phyloP scores from a whole-genome alignment of 2,329 filamentous ascomycete species.

The Sclerotinia spermophila region DNA sequence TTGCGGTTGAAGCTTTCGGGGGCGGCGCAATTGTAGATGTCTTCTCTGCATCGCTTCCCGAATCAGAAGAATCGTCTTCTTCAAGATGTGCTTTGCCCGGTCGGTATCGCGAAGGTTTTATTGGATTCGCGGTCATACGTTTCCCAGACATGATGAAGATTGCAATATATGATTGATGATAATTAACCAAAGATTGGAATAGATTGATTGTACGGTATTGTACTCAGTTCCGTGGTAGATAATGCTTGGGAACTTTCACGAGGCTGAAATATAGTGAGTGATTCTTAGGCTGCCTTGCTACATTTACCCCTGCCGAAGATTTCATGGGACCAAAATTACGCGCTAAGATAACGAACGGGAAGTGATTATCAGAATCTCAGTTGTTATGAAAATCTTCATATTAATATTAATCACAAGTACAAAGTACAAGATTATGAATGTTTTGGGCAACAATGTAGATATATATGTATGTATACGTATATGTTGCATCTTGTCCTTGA shows the following conservation, averaged over 20 bases:
- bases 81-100: conserved; percentile 71
- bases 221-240: background rate
- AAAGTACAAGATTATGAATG: background rate
- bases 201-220: background rate
- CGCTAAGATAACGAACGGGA: background rate
- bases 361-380: background rate
- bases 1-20: conserved; percentile 54
- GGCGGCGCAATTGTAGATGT: conserved; percentile 46
- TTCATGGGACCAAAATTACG: background rate
- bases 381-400: background rate
- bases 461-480: background rate
- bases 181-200: too few relatives aligned
- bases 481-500: background rate
- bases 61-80: conserved; percentile 47
- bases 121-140: conserved; percentile 90
- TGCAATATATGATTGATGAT: background rate
- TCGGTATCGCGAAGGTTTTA: conserved; percentile 75
- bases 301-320: background rate
- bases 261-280: conserved; percentile 25
- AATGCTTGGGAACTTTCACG: conserved; percentile 17
- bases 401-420: background rate
- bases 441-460: background rate
- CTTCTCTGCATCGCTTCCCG: conserved; percentile 47
- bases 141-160: conserved; percentile 58
- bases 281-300: conserved; percentile 10